Percentiles rank a stretch among this genome's conserved stretches.
Evolutionary conservation across 2,329 filamentous ascomycete genomes (phyloP).

Genomic region (Xylaria hypoxylon): DNA sequence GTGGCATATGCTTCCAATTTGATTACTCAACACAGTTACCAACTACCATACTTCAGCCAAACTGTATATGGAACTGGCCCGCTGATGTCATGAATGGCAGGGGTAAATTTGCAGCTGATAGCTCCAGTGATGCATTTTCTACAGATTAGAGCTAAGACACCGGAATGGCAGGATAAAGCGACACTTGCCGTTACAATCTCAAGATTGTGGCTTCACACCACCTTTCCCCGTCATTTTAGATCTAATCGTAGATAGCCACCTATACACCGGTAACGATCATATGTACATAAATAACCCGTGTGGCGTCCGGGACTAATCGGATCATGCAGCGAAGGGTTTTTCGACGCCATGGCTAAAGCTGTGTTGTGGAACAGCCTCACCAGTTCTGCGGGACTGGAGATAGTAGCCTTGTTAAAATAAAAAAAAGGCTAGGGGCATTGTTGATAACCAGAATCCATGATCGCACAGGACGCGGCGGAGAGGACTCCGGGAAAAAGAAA

Average conservation of each 20-base stretch:
- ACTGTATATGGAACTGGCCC: slow-evolving; percentile 7
- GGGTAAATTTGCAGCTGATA: neutral
- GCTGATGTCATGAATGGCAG: slow-evolving; percentile 17
- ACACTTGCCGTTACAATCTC: slow-evolving; percentile 15
- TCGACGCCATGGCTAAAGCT: slow-evolving; percentile 23
- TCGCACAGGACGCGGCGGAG: slow-evolving; percentile 1
- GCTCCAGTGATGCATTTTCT: neutral
- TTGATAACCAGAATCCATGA: slow-evolving; percentile 11
- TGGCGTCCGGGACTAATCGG: slow-evolving; percentile 15
- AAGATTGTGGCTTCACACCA: slow-evolving; percentile 4
- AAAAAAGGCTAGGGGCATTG: slow-evolving; percentile 9
- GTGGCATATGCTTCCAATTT: slow-evolving; percentile 2
- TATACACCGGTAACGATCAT: slow-evolving; percentile 13
- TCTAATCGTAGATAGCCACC: slow-evolving; percentile 16
- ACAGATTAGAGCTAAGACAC: neutral
- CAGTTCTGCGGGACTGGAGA: slow-evolving; percentile 7
- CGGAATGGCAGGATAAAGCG: slow-evolving; percentile 7
- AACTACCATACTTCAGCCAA: neutral
- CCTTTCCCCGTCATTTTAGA: slow-evolving; percentile 17
- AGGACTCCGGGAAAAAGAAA: slow-evolving; percentile 16
- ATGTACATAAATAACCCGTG: slow-evolving; percentile 15
- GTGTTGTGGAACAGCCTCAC: slow-evolving; percentile 25
- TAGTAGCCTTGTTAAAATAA: slow-evolving; percentile 22
- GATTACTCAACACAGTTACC: slow-evolving; percentile 29
- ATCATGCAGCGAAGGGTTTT: slow-evolving; percentile 1